Evolutionary conservation across 2,329 filamentous ascomycete genomes (phyloP).

Genomic region (Cytospora paraplurivora): DNA sequence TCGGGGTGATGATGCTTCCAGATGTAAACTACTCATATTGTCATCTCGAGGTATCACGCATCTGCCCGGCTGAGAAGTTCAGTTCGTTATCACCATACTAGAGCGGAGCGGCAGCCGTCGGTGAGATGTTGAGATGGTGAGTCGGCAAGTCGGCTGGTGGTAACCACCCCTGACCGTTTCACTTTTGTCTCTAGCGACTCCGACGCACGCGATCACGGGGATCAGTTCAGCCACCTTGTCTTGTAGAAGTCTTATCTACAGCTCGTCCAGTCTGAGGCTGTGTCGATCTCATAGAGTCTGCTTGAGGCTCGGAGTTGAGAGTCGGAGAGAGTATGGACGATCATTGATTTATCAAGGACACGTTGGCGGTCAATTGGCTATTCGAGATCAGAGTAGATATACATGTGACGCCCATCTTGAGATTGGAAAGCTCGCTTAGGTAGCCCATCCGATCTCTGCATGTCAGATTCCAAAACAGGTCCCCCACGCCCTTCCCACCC

Average conservation of each 20-base stretch:
- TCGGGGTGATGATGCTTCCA: not conserved
- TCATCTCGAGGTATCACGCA: not conserved
- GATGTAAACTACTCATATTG: not conserved
- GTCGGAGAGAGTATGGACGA: not conserved
- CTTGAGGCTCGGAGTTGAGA: not conserved
- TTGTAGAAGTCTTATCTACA: not conserved
- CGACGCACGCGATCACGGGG: conserved; percentile 4
- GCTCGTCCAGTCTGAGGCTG: not conserved
- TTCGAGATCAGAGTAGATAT: not conserved
- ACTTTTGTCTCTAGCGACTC: conserved; percentile 26
- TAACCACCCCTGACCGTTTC: conserved; percentile 22
- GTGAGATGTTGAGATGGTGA: conserved; percentile 1
- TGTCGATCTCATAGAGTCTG: not conserved
- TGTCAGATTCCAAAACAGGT: not conserved
- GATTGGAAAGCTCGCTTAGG: not conserved
- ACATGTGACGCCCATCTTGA: not conserved
- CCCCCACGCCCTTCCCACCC: too few relatives aligned
- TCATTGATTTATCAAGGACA: not conserved
- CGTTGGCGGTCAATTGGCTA: not conserved
- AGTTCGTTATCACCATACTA: not conserved
- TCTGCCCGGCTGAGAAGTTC: not conserved
- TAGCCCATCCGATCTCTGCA: not conserved
- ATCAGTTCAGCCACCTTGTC: not conserved
- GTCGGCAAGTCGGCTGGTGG: conserved; percentile 1
- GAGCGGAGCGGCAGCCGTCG: conserved; percentile 14